Percentiles rank a stretch among this genome's conserved stretches.
These are phyloP conservation scores for Phytophthora foliorum DNA, from an alignment of 352 stramenopile genomes.

Conservation along the genomic window DNA sequence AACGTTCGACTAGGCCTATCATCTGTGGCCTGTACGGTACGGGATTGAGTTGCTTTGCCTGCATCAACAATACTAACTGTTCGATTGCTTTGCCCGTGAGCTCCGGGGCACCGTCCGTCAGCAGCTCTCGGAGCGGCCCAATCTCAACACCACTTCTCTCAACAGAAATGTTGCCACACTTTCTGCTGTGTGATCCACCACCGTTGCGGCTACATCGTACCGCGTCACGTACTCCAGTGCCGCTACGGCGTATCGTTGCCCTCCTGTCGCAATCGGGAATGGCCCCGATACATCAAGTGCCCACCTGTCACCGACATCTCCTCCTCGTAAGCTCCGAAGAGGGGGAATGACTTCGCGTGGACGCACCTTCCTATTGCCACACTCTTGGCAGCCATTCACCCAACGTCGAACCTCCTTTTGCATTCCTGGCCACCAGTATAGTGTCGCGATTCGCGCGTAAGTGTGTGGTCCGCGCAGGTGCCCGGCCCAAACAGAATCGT, in stretches of 20 bases:
- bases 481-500: background rate
- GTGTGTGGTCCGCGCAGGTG: background rate
- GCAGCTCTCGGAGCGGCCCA: background rate
- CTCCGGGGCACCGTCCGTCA: background rate
- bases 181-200: background rate
- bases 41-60: background rate
- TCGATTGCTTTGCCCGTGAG: background rate
- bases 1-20: background rate
- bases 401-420: background rate
- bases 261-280: background rate
- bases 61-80: background rate
- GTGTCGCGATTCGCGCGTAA: background rate
- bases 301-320: background rate
- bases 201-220: background rate
- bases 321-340: background rate
- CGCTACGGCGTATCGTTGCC: background rate
- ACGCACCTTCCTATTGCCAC: background rate
- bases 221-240: background rate
- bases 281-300: background rate
- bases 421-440: background rate
- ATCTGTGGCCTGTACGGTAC: constrained; percentile 1
- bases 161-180: background rate
- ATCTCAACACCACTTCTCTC: background rate
- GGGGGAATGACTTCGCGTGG: background rate
- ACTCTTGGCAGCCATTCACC: background rate